Percentiles rank a stretch among this genome's conserved stretches.
Conservation (phyloP, 176 grass and related monocot species). For the Rhynchospora pubera region DNA sequence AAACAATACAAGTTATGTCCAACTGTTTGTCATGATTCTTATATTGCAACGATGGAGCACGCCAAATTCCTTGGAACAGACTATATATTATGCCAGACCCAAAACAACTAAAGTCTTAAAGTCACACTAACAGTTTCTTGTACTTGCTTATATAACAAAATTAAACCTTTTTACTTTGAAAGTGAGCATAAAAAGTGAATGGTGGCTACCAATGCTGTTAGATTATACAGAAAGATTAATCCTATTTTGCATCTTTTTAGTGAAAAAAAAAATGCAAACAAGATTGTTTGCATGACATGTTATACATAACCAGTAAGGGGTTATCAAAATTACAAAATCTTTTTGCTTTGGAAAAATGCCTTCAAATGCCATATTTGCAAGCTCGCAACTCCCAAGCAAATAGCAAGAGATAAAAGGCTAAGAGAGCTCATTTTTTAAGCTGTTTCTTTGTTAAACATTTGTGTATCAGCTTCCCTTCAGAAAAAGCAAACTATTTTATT, state of each 20-base stretch:
- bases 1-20: background rate
- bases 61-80: background rate
- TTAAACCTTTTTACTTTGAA: background rate
- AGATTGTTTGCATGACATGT: background rate
- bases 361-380: conserved; percentile 51
- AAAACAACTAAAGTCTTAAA: background rate
- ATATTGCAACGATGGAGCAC: background rate
- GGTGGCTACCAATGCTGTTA: background rate
- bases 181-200: background rate
- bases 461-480: conserved; percentile 35
- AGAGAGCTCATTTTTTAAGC: conserved; percentile 34
- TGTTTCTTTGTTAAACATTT: conserved; percentile 40
- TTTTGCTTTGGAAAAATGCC: conserved; percentile 42
- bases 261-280: background rate
- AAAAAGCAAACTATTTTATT: background rate
- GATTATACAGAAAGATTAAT: background rate
- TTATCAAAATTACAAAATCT: conserved; percentile 19
- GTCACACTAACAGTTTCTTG: background rate
- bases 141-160: background rate
- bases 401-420: conserved; percentile 30
- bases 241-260: background rate
- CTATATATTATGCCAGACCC: background rate
- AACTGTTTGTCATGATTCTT: background rate
- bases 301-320: background rate
- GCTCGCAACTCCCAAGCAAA: conserved; percentile 42